Percentiles rank a stretch among this genome's conserved stretches.
phyloP scores from a whole-genome alignment of 257 asterid genomes.

The Linaria vulgaris region DNA sequence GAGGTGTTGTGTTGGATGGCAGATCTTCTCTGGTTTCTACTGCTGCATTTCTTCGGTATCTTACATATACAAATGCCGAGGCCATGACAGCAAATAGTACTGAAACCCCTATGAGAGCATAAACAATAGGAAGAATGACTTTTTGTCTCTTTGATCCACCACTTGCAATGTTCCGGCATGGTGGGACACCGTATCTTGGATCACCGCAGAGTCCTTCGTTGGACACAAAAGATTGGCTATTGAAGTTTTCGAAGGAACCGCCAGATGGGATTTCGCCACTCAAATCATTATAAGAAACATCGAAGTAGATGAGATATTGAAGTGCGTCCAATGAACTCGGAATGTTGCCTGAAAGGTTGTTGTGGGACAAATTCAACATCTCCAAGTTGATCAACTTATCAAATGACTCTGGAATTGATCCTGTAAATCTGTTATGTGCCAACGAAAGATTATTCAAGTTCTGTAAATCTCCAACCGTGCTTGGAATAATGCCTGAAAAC shows the following conservation, averaged over 20 bases:
- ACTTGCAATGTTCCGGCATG: not conserved
- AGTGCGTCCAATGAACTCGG: slow-evolving; percentile 29
- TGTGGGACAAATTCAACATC: slow-evolving; percentile 26
- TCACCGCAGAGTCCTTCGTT: slow-evolving; percentile 29
- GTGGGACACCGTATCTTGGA: slow-evolving; percentile 23
- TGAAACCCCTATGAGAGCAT: slow-evolving; percentile 1
- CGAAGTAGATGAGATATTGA: slow-evolving; percentile 18
- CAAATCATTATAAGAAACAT: slow-evolving; percentile 34
- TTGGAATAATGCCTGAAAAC: slow-evolving; percentile 22
- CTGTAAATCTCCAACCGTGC: slow-evolving; percentile 10
- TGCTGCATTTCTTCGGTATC: not conserved
- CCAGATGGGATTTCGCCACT: slow-evolving; percentile 27
- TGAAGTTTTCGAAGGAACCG: slow-evolving; percentile 26
- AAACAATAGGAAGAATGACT: not conserved
- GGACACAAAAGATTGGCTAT: slow-evolving; percentile 12
- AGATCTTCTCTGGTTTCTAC: no score
- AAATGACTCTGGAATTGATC: slow-evolving; percentile 28
- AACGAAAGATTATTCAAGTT: slow-evolving; percentile 8
- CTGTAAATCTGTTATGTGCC: slow-evolving; percentile 23
- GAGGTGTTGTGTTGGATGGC: not conserved
- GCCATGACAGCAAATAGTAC: not conserved
- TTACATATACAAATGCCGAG: not conserved
- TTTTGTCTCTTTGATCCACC: not conserved
- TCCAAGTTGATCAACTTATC: slow-evolving; percentile 10
- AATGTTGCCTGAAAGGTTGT: slow-evolving; percentile 27